Conservation (phyloP, 441 rosid genomes). For the Gossypium aridum region DNA sequence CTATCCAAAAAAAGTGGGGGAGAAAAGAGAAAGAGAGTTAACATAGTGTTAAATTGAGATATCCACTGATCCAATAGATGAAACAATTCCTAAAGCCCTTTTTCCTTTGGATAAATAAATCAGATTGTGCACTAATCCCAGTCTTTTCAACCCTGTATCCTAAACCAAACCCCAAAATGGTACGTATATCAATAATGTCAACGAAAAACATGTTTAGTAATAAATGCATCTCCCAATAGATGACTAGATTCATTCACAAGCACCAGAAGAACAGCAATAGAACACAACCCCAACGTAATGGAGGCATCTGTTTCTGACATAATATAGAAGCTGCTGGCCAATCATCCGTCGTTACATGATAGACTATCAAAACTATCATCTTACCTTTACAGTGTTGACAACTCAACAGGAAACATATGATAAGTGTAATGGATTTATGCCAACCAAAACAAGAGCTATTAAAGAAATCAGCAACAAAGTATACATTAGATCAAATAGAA, state of each 20-base stretch:
- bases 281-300: not conserved
- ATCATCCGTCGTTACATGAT: not conserved
- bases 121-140: no score
- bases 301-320: not conserved
- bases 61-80: not conserved
- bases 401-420: not conserved
- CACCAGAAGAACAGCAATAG: no score
- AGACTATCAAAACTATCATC: conserved; percentile 1
- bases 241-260: no score
- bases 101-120: not conserved
- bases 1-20: not conserved
- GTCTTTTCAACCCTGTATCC: no score
- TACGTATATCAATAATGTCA: no score
- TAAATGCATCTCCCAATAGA: not conserved
- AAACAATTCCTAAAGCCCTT: not conserved
- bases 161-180: no score
- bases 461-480: not conserved
- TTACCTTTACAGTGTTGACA: not conserved
- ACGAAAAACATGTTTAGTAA: no score
- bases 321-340: not conserved
- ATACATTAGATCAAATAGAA: not conserved
- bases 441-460: not conserved
- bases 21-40: not conserved
- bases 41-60: not conserved
- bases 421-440: no score